Conservation (phyloP, 2,329 filamentous ascomycete species). For the Alternaria solani region DNA sequence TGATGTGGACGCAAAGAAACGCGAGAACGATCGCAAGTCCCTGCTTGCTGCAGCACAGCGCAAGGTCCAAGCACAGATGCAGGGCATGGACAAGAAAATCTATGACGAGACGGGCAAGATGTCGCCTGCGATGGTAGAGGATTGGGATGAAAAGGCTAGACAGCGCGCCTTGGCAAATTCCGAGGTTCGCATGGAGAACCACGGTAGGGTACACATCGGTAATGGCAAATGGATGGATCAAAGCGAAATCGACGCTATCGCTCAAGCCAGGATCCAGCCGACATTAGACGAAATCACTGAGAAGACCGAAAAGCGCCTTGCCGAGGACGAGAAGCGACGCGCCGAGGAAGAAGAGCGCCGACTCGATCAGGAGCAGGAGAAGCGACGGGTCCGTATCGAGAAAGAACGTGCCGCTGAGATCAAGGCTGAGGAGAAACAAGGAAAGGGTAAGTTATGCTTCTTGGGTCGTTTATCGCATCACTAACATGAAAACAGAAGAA, state of each 20-base stretch:
- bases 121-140: slow-evolving; percentile 70
- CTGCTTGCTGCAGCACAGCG: slow-evolving; percentile 81
- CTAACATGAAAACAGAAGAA: slow-evolving; percentile 57
- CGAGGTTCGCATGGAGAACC: slow-evolving; percentile 65
- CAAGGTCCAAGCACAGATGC: slow-evolving; percentile 82
- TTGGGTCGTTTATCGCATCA: neutral
- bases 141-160: slow-evolving; percentile 82
- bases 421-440: slow-evolving; percentile 56
- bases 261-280: slow-evolving; percentile 78
- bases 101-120: slow-evolving; percentile 78
- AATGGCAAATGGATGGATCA: slow-evolving; percentile 82
- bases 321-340: slow-evolving; percentile 71
- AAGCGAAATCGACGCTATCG: slow-evolving; percentile 80
- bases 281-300: slow-evolving; percentile 85
- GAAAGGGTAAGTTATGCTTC: slow-evolving; percentile 63
- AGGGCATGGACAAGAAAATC: slow-evolving; percentile 82
- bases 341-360: slow-evolving; percentile 69
- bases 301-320: slow-evolving; percentile 75
- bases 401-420: slow-evolving; percentile 59
- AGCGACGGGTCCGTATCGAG: slow-evolving; percentile 66
- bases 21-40: slow-evolving; percentile 75
- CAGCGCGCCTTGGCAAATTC: slow-evolving; percentile 72
- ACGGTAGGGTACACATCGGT: slow-evolving; percentile 73
- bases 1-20: slow-evolving; percentile 76
- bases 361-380: slow-evolving; percentile 70